Base-by-base conservation (phyloP, 1,284 basidiomycete species). In the Boletus subluridellus region DNA sequence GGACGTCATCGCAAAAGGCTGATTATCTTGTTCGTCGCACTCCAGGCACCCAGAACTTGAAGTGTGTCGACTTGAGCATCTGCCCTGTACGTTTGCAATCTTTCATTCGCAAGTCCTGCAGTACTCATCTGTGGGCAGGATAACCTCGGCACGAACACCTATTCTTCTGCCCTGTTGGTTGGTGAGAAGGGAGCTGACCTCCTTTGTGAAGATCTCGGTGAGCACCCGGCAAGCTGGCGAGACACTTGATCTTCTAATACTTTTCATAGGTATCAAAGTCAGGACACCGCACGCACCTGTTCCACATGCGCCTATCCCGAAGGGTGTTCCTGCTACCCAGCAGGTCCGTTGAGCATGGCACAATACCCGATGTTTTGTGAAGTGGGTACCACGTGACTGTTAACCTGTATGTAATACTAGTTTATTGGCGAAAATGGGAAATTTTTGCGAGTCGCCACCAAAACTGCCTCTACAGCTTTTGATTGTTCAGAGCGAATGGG, bases 71-170 rank as follows among this genome's bases (percentile, higher is more conserved):
- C 71, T 75, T 87, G 74, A 83, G 81, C 74, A 87, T 87, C 73
- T 86, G 85, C 73, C 85, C 85, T 34, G 82, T 85, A 68, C 61
- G 82, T 67, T 44, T 47, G 21, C 52, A 57, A 15, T 37, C 39
- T 42, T 30, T 52, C 12, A 46, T 45, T 44, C 5, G 41, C 12
- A 35, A 21, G 10, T 12, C 15, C 49, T 39, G 10, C 24, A 10
- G 47, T 38, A 48, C 37, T 49, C 42, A 63, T 50, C 49, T 48
- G 14, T 57, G 55, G 58, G 28, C 58, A 85, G 81, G 86, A 87
- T 64, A 87, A 87, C 73, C 73, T 87, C 60, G 86, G 85, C 57
- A 87, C 86, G 34, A 87, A 87, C 77, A 87, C 85, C 9, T 87
- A 87, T 73, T 87, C 85, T 34, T 84, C 85, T 52, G 85, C 86